Percentiles rank a stretch among this genome's conserved stretches.
These are phyloP conservation scores for Pythium sp. DNA, from an alignment of 352 stramenopile genomes.

Conservation along the genomic window DNA sequence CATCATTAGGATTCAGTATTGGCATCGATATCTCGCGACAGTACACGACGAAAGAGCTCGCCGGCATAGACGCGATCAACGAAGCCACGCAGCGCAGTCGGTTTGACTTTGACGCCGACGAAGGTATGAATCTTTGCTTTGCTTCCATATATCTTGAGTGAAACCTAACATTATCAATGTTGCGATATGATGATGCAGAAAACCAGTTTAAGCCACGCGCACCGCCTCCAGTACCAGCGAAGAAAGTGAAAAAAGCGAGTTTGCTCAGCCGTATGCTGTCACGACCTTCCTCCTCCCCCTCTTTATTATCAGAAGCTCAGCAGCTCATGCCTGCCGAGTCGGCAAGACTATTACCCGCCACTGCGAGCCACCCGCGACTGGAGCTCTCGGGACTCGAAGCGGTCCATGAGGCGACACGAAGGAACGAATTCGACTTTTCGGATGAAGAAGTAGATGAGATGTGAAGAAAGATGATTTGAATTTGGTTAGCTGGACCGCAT, in stretches of 20 bases:
- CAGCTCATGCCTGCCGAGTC: not conserved
- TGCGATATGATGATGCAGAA: constrained; percentile 1
- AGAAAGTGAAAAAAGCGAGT: constrained; percentile 5
- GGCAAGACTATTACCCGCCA: not conserved
- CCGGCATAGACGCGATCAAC: constrained; percentile 28
- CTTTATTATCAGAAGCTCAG: not conserved
- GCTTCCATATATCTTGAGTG: no score
- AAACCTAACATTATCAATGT: no score
- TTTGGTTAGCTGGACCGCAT: not conserved
- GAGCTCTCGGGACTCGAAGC: constrained; percentile 43
- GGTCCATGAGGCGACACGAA: constrained; percentile 34
- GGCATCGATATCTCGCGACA: constrained; percentile 2
- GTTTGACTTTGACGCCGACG: constrained; percentile 28
- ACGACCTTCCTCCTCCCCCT: not conserved
- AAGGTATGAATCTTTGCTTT: constrained; percentile 13
- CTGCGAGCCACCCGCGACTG: constrained; percentile 20
- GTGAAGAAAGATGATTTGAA: constrained; percentile 10
- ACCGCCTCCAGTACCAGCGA: not conserved
- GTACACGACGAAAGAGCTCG: constrained; percentile 17
- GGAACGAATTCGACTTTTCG: constrained; percentile 43
- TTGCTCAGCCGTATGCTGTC: constrained; percentile 17
- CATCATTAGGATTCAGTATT: not conserved
- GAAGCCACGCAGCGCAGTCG: constrained; percentile 27
- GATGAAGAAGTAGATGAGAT: constrained; percentile 21
- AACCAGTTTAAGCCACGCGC: constrained; percentile 10